Conservation (phyloP, 2,329 filamentous ascomycete species). For the Aspergillus amoenus region DNA sequence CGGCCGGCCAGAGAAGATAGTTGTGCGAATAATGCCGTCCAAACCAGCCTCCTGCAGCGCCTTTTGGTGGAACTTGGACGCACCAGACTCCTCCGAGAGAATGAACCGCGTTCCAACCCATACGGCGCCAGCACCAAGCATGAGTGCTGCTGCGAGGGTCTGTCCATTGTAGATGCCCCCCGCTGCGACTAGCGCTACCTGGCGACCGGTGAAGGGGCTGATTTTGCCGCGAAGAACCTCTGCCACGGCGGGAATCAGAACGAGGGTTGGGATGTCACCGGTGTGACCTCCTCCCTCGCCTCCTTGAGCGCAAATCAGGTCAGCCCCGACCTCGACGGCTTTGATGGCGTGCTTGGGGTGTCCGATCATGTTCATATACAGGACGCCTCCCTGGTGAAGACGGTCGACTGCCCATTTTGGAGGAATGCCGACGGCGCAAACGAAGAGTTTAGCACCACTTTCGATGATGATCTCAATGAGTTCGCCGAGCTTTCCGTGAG, state of each 20-base stretch:
- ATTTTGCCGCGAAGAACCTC: conserved; percentile 76
- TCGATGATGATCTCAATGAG: conserved; percentile 91
- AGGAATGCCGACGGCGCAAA: conserved; percentile 92
- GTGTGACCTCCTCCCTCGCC: conserved; percentile 97
- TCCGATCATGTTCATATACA: conserved; percentile 99
- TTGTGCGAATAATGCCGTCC: conserved; percentile 93
- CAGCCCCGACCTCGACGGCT: conserved; percentile 85
- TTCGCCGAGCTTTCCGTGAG: conserved; percentile 94
- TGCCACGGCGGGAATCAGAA: conserved; percentile 91
- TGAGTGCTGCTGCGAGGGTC: conserved; percentile 82
- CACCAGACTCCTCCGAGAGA: conserved; percentile 88
- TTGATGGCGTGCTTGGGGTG: conserved; percentile 99
- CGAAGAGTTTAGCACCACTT: conserved; percentile 86
- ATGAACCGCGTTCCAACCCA: conserved; percentile 98
- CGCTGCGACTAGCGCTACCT: conserved; percentile 83
- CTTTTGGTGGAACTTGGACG: conserved; percentile 90
- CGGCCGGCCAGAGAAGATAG: conserved; percentile 78
- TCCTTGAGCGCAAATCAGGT: conserved; percentile 98
- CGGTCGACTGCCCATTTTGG: conserved; percentile 85
- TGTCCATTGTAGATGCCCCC: conserved; percentile 93
- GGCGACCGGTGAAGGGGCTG: conserved; percentile 68
- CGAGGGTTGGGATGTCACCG: conserved; percentile 84
- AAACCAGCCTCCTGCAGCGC: conserved; percentile 87
- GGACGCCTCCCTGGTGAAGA: conserved; percentile 80
- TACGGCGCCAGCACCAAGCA: conserved; percentile 87